phyloP scores from a whole-genome alignment of 352 stramenopile species.

The Globisporangium canariense region DNA sequence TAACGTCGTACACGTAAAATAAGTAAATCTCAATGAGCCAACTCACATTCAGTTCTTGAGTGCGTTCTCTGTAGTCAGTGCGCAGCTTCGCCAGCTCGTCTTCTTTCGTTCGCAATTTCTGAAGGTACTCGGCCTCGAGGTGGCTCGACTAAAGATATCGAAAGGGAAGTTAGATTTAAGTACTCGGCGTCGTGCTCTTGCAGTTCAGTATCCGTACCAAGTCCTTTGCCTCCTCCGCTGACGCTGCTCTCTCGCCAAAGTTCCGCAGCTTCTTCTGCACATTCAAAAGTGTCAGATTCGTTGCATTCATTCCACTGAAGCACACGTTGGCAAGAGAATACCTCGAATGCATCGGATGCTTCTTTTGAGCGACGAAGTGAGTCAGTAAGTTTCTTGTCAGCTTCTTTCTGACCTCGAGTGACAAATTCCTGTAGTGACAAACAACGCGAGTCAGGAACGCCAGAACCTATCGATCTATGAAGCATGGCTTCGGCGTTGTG shows the following conservation, averaged over 20 bases:
- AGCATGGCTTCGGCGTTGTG: not conserved
- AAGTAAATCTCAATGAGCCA: not conserved
- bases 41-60: slow-evolving; percentile 52
- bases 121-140: slow-evolving; percentile 44
- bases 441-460: not conserved
- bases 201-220: slow-evolving; percentile 25
- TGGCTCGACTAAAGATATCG: slow-evolving; percentile 27
- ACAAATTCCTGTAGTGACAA: slow-evolving; percentile 29
- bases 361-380: slow-evolving; percentile 36
- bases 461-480: no score
- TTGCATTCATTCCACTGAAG: not conserved
- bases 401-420: slow-evolving; percentile 45
- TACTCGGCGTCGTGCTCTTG: not conserved
- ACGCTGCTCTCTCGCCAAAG: slow-evolving; percentile 39
- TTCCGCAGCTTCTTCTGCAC: slow-evolving; percentile 22
- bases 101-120: slow-evolving; percentile 47
- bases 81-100: slow-evolving; percentile 46
- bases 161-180: not conserved
- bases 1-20: not conserved
- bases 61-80: slow-evolving; percentile 46
- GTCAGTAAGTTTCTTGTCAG: slow-evolving; percentile 47
- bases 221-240: slow-evolving; percentile 60
- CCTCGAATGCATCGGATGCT: slow-evolving; percentile 41
- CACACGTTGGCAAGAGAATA: not conserved
- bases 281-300: not conserved